Percentiles rank a stretch among this genome's conserved stretches.
Evolutionary conservation across 768 basidiomycete genomes (phyloP).

Genomic region (Termitomyces sp.): DNA sequence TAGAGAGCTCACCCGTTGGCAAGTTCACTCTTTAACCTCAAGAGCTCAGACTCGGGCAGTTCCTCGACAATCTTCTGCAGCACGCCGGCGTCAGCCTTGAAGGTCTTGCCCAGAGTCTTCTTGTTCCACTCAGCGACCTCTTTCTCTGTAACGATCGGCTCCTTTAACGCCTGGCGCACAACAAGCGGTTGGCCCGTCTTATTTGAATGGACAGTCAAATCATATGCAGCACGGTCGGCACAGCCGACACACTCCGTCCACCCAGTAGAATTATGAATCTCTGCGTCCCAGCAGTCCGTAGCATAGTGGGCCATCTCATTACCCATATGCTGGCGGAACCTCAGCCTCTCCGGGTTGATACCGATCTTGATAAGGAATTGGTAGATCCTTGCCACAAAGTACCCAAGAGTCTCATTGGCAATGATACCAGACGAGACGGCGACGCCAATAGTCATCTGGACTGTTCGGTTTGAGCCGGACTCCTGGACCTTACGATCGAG

Average conservation of each 20-base stretch:
- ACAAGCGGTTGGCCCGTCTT: constrained; percentile 82
- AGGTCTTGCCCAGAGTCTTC: constrained; percentile 84
- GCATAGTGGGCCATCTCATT: constrained; percentile 99
- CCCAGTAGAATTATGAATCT: constrained; percentile 83
- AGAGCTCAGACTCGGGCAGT: constrained; percentile 62
- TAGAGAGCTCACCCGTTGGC: constrained; percentile 55
- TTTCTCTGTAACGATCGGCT: constrained; percentile 79
- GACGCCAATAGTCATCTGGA: constrained; percentile 74
- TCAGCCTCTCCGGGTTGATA: constrained; percentile 73
- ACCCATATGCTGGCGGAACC: constrained; percentile 97
- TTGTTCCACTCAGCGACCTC: constrained; percentile 80
- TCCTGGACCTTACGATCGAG: constrained; percentile 83
- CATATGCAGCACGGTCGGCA: constrained; percentile 97
- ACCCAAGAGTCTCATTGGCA: constrained; percentile 96
- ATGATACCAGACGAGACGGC: constrained; percentile 84
- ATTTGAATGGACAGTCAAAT: constrained; percentile 82
- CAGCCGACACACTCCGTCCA: constrained; percentile 99
- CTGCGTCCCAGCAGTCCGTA: constrained; percentile 99
- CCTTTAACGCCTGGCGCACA: constrained; percentile 81
- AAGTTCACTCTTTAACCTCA: constrained; percentile 65
- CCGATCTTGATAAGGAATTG: constrained; percentile 89
- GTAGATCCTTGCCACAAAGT: constrained; percentile 91
- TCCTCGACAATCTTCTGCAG: constrained; percentile 61
- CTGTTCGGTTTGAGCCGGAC: constrained; percentile 61
- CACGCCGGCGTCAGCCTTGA: constrained; percentile 73